Conservation (phyloP, 2,329 filamentous ascomycete genomes). For the Graphium sp. region DNA sequence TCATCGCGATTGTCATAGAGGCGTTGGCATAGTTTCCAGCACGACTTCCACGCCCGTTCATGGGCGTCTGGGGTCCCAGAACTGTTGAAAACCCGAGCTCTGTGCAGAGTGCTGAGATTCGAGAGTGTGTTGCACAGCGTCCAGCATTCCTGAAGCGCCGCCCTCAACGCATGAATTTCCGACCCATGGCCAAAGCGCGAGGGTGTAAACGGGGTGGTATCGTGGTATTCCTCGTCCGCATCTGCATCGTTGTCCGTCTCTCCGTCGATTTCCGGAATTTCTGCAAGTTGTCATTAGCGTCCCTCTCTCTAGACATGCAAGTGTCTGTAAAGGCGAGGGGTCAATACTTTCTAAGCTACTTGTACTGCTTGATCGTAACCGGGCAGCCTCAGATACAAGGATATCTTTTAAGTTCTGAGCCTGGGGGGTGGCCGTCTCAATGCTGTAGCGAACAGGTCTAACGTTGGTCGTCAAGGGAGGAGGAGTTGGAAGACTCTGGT, state of each 20-base stretch:
- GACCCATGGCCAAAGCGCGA: neutral
- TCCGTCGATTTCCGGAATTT: slow-evolving; percentile 32
- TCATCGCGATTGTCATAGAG: slow-evolving; percentile 71
- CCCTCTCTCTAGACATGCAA: neutral
- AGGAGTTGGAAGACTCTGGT: slow-evolving; percentile 28
- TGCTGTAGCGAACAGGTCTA: slow-evolving; percentile 44
- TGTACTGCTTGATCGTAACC: slow-evolving; percentile 47
- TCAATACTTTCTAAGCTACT: slow-evolving; percentile 61
- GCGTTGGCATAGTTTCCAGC: slow-evolving; percentile 83
- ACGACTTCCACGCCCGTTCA: slow-evolving; percentile 82
- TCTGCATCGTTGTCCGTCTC: slow-evolving; percentile 35
- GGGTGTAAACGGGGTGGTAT: neutral
- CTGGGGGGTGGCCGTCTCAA: slow-evolving; percentile 59
- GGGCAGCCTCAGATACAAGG: slow-evolving; percentile 34
- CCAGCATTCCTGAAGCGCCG: slow-evolving; percentile 79
- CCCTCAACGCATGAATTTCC: slow-evolving; percentile 52
- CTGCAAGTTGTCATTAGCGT: slow-evolving; percentile 10
- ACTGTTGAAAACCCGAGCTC: slow-evolving; percentile 61
- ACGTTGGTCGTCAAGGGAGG: slow-evolving; percentile 64
- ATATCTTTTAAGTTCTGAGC: slow-evolving; percentile 72
- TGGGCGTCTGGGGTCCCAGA: slow-evolving; percentile 61
- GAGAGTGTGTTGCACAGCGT: slow-evolving; percentile 83
- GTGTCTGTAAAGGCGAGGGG: neutral
- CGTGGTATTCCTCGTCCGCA: slow-evolving; percentile 24
- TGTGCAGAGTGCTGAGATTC: slow-evolving; percentile 68